Percentiles rank a stretch among this genome's conserved stretches.
These are phyloP conservation scores for Colletotrichum tanaceti DNA, from an alignment of 2,329 filamentous ascomycete species.

Conservation along the genomic window DNA sequence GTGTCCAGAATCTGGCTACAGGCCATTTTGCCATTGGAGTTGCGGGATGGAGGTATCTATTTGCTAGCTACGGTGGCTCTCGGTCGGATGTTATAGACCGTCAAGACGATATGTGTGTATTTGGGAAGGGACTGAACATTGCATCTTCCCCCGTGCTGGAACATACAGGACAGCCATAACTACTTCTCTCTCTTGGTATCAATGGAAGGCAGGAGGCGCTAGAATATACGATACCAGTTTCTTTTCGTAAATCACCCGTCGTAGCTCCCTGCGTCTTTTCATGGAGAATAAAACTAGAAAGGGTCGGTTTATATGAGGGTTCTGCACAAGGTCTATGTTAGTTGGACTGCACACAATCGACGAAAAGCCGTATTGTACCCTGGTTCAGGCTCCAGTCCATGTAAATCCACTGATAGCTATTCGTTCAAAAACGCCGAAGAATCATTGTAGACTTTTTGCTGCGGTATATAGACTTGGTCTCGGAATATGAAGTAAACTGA, in stretches of 20 bases:
- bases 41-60: background rate
- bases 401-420: too few relatives aligned
- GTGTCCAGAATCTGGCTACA: background rate
- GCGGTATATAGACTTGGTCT: too few relatives aligned
- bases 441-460: too few relatives aligned
- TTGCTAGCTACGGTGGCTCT: background rate
- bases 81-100: background rate
- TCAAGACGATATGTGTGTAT: background rate
- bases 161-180: conserved; percentile 1
- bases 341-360: too few relatives aligned
- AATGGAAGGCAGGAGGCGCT: background rate
- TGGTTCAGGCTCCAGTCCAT: too few relatives aligned
- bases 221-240: conserved; percentile 6
- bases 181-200: background rate
- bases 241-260: conserved; percentile 8
- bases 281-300: too few relatives aligned
- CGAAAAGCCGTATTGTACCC: too few relatives aligned
- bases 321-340: too few relatives aligned
- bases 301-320: too few relatives aligned
- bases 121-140: background rate
- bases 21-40: conserved; percentile 31
- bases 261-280: too few relatives aligned
- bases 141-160: conserved; percentile 5
- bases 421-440: too few relatives aligned
- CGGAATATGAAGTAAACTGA: too few relatives aligned